A percentile compares a stretch with the other conserved stretches of the same genome.
Evolutionary conservation across 2,329 filamentous ascomycete species (phyloP).

Genomic region (Claviceps digitariae): DNA sequence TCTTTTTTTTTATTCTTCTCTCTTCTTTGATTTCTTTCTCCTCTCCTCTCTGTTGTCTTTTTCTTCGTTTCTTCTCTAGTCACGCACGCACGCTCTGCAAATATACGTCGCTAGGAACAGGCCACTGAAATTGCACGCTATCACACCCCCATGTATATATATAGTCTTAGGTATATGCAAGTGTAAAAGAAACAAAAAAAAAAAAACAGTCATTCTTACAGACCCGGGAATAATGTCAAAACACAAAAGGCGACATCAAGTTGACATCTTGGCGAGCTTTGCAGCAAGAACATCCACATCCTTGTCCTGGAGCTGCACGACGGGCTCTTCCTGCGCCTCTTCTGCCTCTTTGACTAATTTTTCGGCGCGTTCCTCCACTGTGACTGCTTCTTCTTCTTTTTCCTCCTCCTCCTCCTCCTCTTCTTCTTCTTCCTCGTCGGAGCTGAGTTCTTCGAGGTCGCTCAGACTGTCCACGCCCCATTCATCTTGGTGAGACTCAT

Average conservation of each 20-base stretch:
- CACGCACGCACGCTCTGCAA: no score
- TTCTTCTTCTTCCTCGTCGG: slow-evolving; percentile 55
- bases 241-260: slow-evolving; percentile 20
- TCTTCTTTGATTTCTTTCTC: no score
- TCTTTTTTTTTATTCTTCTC: no score
- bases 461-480: slow-evolving; percentile 80
- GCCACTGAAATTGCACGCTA: slow-evolving; percentile 15
- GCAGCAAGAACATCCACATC: slow-evolving; percentile 72
- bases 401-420: slow-evolving; percentile 41
- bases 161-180: neutral
- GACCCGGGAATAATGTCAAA: no score
- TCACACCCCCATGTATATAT: slow-evolving; percentile 6
- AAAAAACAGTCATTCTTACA: no score
- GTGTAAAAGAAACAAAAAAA: neutral
- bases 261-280: slow-evolving; percentile 56
- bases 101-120: neutral
- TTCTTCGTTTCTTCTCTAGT: no score
- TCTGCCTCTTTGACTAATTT: slow-evolving; percentile 57
- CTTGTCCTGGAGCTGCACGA: slow-evolving; percentile 56
- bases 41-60: no score
- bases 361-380: slow-evolving; percentile 52
- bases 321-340: slow-evolving; percentile 59
- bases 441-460: slow-evolving; percentile 68
- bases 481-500: slow-evolving; percentile 57
- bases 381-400: slow-evolving; percentile 49